These are phyloP conservation scores for Globisporangium canariense DNA, from an alignment of 352 stramenopile genomes.

Conservation along the genomic window DNA sequence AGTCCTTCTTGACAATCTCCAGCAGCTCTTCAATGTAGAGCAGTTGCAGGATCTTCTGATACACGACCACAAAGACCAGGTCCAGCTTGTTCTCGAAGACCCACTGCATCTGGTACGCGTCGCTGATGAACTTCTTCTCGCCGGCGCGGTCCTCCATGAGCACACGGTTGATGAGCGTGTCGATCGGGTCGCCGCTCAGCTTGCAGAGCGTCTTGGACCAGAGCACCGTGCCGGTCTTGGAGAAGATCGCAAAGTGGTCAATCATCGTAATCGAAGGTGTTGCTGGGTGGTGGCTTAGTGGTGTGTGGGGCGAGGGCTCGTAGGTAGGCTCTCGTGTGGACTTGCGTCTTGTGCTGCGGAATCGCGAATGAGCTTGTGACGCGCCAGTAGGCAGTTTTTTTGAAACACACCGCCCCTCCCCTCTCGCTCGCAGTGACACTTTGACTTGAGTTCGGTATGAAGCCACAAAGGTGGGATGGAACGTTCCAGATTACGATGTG, in stretches of 20 bases:
- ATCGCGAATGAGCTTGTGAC: not conserved
- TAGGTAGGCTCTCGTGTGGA: not conserved
- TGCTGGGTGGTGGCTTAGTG: not conserved
- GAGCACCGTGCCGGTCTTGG: slow-evolving; percentile 86
- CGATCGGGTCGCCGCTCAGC: slow-evolving; percentile 80
- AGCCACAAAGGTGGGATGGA: slow-evolving; percentile 13
- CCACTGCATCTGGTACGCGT: slow-evolving; percentile 90
- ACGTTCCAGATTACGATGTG: slow-evolving; percentile 19
- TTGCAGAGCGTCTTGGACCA: slow-evolving; percentile 89
- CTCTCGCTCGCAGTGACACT: slow-evolving; percentile 4
- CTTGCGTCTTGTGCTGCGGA: slow-evolving; percentile 1
- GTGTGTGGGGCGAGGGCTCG: not conserved
- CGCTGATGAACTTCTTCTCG: slow-evolving; percentile 82
- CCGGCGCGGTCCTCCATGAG: slow-evolving; percentile 88
- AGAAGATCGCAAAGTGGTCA: slow-evolving; percentile 92
- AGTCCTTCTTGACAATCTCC: slow-evolving; percentile 84
- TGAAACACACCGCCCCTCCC: slow-evolving; percentile 5
- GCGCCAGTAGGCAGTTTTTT: not conserved
- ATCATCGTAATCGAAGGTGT: slow-evolving; percentile 59
- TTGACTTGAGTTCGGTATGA: slow-evolving; percentile 8
- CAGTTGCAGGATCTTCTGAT: slow-evolving; percentile 90
- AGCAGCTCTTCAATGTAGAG: slow-evolving; percentile 91
- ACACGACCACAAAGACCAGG: slow-evolving; percentile 90
- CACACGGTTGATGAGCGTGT: slow-evolving; percentile 87
- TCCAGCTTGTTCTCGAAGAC: slow-evolving; percentile 91